These are phyloP conservation scores for Orbilia blumenaviensis DNA, from an alignment of 2,329 filamentous ascomycete genomes.

Conservation along the genomic window DNA sequence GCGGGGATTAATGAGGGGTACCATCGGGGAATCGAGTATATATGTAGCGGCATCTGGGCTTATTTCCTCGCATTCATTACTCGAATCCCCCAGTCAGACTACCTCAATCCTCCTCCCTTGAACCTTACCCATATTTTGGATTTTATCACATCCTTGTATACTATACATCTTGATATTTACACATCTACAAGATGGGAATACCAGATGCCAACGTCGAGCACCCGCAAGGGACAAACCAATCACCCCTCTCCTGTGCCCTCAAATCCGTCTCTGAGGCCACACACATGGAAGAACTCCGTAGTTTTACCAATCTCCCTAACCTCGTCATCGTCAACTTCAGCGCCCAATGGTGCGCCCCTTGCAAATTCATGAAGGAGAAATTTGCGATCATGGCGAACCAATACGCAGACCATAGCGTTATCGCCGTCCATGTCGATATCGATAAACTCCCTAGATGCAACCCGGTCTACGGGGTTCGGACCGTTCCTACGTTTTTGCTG, in stretches of 20 bases:
- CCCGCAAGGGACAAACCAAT: neutral
- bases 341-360: neutral
- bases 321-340: slow-evolving; percentile 1
- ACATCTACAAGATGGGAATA: neutral
- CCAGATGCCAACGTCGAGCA: slow-evolving; percentile 4
- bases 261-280: neutral
- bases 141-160: neutral
- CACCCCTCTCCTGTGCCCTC: neutral
- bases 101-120: neutral
- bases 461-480: neutral
- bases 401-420: neutral
- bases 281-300: neutral
- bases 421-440: neutral
- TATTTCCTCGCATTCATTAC: neutral
- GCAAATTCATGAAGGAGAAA: neutral
- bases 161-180: neutral
- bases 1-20: neutral
- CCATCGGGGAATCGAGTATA: neutral
- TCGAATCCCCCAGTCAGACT: neutral
- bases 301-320: neutral
- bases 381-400: neutral
- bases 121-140: neutral
- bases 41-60: neutral
- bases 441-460: neutral
- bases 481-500: neutral